A percentile compares a stretch with the other conserved stretches of the same genome.
phyloP scores from a whole-genome alignment of 2,329 filamentous ascomycete species.

The Pseudovirgaria hyperparasitica region DNA sequence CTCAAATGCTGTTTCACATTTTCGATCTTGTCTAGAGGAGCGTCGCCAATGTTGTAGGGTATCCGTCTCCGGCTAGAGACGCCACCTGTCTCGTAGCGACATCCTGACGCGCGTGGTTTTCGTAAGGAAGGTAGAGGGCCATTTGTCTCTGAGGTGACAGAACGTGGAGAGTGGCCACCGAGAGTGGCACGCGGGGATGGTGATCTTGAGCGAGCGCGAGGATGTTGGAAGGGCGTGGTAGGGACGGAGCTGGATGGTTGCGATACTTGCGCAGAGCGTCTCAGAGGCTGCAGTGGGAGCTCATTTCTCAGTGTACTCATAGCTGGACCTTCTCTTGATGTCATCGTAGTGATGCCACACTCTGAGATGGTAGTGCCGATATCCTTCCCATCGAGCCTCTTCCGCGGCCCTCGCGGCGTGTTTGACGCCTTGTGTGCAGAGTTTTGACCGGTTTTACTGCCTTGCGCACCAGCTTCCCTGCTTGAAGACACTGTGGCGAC shows the following conservation, averaged over 20 bases:
- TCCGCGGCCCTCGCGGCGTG: slow-evolving; percentile 16
- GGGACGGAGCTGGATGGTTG: slow-evolving; percentile 82
- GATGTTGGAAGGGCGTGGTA: slow-evolving; percentile 82
- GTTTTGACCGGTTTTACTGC: too few species aligned
- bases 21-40: slow-evolving; percentile 59
- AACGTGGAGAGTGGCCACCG: slow-evolving; percentile 74
- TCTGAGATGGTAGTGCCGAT: slow-evolving; percentile 17
- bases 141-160: slow-evolving; percentile 80
- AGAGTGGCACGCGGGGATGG: slow-evolving; percentile 65
- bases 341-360: slow-evolving; percentile 25
- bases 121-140: slow-evolving; percentile 56
- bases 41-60: slow-evolving; percentile 79
- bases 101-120: slow-evolving; percentile 47
- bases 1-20: slow-evolving; percentile 44
- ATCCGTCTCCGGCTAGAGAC: slow-evolving; percentile 74
- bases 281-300: slow-evolving; percentile 17
- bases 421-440: too few species aligned
- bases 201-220: slow-evolving; percentile 59
- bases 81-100: slow-evolving; percentile 80
- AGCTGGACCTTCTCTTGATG: slow-evolving; percentile 16
- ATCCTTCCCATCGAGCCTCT: slow-evolving; percentile 25
- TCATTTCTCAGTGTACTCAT: slow-evolving; percentile 19
- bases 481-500: slow-evolving; percentile 28
- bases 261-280: slow-evolving; percentile 39
- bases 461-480: too few species aligned